Evolutionary conservation across 352 stramenopile species (phyloP).

Genomic region (Phytophthora litchii): DNA sequence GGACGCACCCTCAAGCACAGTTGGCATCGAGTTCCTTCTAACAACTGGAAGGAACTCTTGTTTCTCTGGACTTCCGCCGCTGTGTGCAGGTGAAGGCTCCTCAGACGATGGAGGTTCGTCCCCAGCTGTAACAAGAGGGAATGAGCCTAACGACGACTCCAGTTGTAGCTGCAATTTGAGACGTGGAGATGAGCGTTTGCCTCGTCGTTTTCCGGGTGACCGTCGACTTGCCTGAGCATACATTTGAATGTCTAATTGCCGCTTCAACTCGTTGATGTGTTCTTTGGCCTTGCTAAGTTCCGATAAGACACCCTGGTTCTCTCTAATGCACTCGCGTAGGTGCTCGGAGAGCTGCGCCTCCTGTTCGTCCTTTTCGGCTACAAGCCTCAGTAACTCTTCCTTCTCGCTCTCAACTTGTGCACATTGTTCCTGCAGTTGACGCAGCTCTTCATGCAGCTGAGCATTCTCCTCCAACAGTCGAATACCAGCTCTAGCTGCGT

Average conservation of each 20-base stretch:
- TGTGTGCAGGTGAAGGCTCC: slow-evolving; percentile 28
- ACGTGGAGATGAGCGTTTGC: slow-evolving; percentile 16
- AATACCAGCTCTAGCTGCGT: slow-evolving; percentile 69
- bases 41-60: slow-evolving; percentile 20
- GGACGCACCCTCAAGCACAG: slow-evolving; percentile 15
- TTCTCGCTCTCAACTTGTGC: slow-evolving; percentile 44
- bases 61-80: slow-evolving; percentile 20
- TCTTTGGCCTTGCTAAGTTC: slow-evolving; percentile 56
- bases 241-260: slow-evolving; percentile 28
- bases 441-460: slow-evolving; percentile 65
- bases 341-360: slow-evolving; percentile 48
- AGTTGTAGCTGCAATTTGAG: slow-evolving; percentile 31
- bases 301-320: slow-evolving; percentile 55
- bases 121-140: neutral
- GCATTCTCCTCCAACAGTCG: slow-evolving; percentile 74
- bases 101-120: slow-evolving; percentile 29
- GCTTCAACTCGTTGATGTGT: slow-evolving; percentile 28
- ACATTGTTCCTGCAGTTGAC: slow-evolving; percentile 51
- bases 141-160: slow-evolving; percentile 6
- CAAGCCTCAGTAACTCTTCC: slow-evolving; percentile 35
- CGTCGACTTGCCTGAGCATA: slow-evolving; percentile 12
- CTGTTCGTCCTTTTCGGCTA: slow-evolving; percentile 49
- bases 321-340: slow-evolving; percentile 57
- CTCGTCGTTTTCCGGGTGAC: slow-evolving; percentile 37
- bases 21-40: slow-evolving; percentile 30